Percentiles rank a stretch among this genome's conserved stretches.
These are phyloP conservation scores for Lyophyllum semitale DNA, from an alignment of 768 basidiomycete species.

Conservation along the genomic window DNA sequence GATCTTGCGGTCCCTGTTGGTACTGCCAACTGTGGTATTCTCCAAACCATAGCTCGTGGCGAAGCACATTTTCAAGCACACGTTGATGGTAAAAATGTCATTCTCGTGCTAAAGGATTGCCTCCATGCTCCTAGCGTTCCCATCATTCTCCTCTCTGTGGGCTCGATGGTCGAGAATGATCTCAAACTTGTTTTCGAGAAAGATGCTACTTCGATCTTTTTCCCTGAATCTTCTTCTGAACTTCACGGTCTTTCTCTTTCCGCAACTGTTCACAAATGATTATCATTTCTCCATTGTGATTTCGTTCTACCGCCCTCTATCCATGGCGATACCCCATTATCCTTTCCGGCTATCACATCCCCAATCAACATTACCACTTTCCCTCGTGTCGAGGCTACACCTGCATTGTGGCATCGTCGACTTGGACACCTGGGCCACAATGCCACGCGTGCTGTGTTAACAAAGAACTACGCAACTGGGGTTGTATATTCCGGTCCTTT, in stretches of 20 bases:
- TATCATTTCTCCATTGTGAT: neutral
- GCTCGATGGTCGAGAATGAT: slow-evolving; percentile 15
- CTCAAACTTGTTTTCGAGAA: no score
- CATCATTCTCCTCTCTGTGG: slow-evolving; percentile 24
- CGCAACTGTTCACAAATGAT: neutral
- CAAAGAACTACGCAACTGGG: neutral
- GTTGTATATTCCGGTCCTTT: neutral
- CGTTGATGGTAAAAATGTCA: neutral
- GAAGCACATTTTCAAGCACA: slow-evolving; percentile 10
- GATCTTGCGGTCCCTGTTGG: neutral
- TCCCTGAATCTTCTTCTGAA: neutral
- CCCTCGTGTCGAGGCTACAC: no score
- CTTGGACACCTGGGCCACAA: neutral
- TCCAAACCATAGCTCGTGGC: slow-evolving; percentile 9
- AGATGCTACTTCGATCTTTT: neutral
- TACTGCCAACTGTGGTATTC: slow-evolving; percentile 21
- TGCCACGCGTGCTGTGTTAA: no score
- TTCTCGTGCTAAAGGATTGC: slow-evolving; percentile 18
- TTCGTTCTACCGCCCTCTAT: neutral
- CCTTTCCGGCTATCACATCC: neutral
- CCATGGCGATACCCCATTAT: no score
- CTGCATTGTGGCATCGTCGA: neutral
- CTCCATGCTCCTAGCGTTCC: slow-evolving; percentile 23
- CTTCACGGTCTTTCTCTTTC: neutral
- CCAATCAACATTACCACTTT: neutral